Base-by-base conservation (phyloP, 225 moss, liverwort and hornwort genomes). In the Bryum argenteum region DNA sequence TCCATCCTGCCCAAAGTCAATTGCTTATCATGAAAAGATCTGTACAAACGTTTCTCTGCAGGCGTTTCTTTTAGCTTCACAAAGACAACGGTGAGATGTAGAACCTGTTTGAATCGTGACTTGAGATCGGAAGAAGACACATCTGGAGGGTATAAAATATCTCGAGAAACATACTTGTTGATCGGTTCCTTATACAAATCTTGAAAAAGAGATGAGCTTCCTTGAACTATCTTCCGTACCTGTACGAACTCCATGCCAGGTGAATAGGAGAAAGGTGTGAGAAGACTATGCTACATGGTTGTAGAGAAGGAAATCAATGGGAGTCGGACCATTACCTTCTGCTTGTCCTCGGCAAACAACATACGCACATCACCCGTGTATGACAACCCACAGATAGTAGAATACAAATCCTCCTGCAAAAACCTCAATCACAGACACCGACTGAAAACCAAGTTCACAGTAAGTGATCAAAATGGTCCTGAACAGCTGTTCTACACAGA, bases 321-420 rank as follows among this genome's bases (percentile, higher is more conserved):
- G 15, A 11, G 18, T 62, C 16, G 45, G 24, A 20, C 42, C 65
- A 50, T 68, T 80, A 92, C 96, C 92, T 98, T 98, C 51, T 81
- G 54, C 74, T 76, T 92, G 75, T 94, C 94, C 66, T 98, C 97
- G 16, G 97, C 94, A 73, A 94, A 98, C 52, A 91, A 72, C 97
- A 98, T 94, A 37, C 94, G 91, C 45, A 98, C 75, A 67, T 98
- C 97, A 56, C 97, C 97, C 54, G 81, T 79, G 64, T 98, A 98
- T 18, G 97, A 98, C 62, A 98, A 87, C 42, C 89, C 86, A 78
- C 97, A 98, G 39, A 98, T 90, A 57, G 80, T 89, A 74, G 79
- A 79, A 72, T 92, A 98, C 21, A 94, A 80, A 76, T 98, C 97
- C 74, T 92, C 97, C 94, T 97, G 83, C 64, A 85, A 75, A 83